Evolutionary conservation across 1,139 yeast species (phyloP), one percentile per base, ranked within the genome.

Genomic region (Debaryomyces coudertii): DNA sequence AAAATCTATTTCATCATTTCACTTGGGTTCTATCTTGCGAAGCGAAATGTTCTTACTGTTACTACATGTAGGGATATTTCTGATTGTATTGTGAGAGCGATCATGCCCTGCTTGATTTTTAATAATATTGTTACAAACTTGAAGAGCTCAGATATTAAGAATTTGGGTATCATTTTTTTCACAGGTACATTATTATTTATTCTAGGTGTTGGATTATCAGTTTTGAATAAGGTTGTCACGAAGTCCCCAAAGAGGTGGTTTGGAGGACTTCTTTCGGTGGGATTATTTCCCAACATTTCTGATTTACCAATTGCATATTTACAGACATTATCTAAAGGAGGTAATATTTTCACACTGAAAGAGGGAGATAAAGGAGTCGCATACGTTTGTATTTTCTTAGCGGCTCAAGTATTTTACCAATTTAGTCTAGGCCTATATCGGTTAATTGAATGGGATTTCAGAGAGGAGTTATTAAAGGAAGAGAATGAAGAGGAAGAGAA

Each of bases 221-320:
- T 63, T 25, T 50, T 66, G 0, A 63, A 68, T 5, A 61, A 66
- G 45, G 47, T 66, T n/a, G 50, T 68, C 1, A 68, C 79, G 27
- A 75, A 76, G 23, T 66, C 79, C 4, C 97, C 97, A 0, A 78
- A 77, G 52, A 68, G 79, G 43, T 90, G 96, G 95, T 68, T 79
- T 39, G 96, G 96, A 44, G 96, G 96, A 0, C 67, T 81, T 12
- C 67, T 88, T 1, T 83, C 89, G 0, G 72, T 82, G 8, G 76
- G 92, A 4, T 71, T 87, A 37, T 82, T 89, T 61, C 75, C 80
- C 22, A 85, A 85, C 57, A 84, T 87, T 41, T 82, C 93, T 7
- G 97, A 90, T 66, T 72, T 90, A 49, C 97, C 97, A 0, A 87
- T 90, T 56, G 97, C 97, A 0, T 90, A 90, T 56, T 74, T 90